These are phyloP conservation scores for Russula emetica DNA, from an alignment of 768 basidiomycete species.

Conservation along the genomic window DNA sequence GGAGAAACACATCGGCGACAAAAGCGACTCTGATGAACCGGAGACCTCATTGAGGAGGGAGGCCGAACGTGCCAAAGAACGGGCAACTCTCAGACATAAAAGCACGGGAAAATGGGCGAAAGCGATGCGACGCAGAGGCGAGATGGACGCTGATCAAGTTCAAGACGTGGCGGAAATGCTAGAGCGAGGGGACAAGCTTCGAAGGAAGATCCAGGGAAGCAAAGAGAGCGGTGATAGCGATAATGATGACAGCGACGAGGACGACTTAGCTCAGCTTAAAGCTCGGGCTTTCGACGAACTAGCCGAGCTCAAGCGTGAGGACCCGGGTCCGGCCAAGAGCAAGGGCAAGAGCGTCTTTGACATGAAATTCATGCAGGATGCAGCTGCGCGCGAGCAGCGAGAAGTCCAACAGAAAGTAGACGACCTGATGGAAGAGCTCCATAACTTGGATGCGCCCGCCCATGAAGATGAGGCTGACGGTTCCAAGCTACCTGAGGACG, in stretches of 20 bases:
- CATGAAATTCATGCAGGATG: slow-evolving; percentile 99
- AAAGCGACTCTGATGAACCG: slow-evolving; percentile 48
- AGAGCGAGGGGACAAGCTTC: slow-evolving; percentile 71
- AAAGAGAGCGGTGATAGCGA: slow-evolving; percentile 52
- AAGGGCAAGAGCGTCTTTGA: slow-evolving; percentile 70
- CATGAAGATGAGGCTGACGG: slow-evolving; percentile 31
- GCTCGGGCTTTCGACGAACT: slow-evolving; percentile 30
- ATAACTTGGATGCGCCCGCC: slow-evolving; percentile 37
- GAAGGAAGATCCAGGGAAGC: slow-evolving; percentile 66
- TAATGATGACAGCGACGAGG: slow-evolving; percentile 43
- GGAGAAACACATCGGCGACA: slow-evolving; percentile 56
- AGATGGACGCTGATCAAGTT: slow-evolving; percentile 57
- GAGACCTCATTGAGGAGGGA: slow-evolving; percentile 62
- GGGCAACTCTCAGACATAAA: slow-evolving; percentile 86
- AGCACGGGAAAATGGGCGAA: slow-evolving; percentile 86
- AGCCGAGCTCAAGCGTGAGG: slow-evolving; percentile 16
- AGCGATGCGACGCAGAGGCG: slow-evolving; percentile 64
- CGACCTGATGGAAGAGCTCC: slow-evolving; percentile 70
- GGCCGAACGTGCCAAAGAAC: slow-evolving; percentile 75
- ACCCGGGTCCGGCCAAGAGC: slow-evolving; percentile 27
- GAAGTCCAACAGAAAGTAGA: slow-evolving; percentile 60
- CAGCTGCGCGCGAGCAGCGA: slow-evolving; percentile 61
- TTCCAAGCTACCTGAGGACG: slow-evolving; percentile 33
- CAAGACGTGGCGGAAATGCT: slow-evolving; percentile 83
- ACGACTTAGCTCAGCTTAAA: slow-evolving; percentile 49